A percentile compares a stretch with the other conserved stretches of the same genome.
Evolutionary conservation across 2,329 filamentous ascomycete species (phyloP).

Genomic region (Triangularia setosa): DNA sequence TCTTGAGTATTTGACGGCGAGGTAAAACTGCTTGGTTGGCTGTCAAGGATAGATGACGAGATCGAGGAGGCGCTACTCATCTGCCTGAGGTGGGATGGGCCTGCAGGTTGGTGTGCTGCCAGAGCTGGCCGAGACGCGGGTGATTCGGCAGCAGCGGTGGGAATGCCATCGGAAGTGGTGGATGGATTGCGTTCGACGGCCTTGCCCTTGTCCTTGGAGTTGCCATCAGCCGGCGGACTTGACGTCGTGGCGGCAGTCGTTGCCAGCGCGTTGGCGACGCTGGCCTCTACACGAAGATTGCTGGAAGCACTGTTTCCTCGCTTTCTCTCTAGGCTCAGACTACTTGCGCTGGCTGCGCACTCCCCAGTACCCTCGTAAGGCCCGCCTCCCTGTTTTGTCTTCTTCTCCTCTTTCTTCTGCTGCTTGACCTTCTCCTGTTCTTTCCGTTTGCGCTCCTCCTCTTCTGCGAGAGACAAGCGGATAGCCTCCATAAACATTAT

Average conservation of each 20-base stretch:
- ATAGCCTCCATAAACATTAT: slow-evolving; percentile 99
- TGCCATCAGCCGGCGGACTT: slow-evolving; percentile 35
- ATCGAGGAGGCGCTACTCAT: slow-evolving; percentile 85
- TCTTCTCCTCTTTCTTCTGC: slow-evolving; percentile 80
- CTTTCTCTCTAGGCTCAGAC: slow-evolving; percentile 58
- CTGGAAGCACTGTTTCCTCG: slow-evolving; percentile 58
- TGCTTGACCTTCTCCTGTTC: slow-evolving; percentile 78
- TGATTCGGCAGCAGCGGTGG: slow-evolving; percentile 25
- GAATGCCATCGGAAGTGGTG: slow-evolving; percentile 25
- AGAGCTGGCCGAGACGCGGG: slow-evolving; percentile 40
- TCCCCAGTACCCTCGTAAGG: slow-evolving; percentile 39
- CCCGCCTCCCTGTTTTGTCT: slow-evolving; percentile 39
- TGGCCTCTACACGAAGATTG: slow-evolving; percentile 55
- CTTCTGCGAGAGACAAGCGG: slow-evolving; percentile 79
- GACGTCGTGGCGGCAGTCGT: slow-evolving; percentile 34
- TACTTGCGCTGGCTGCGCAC: slow-evolving; percentile 58
- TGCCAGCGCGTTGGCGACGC: slow-evolving; percentile 42
- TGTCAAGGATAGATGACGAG: slow-evolving; percentile 64
- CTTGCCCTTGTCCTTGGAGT: slow-evolving; percentile 60
- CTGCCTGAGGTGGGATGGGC: slow-evolving; percentile 70
- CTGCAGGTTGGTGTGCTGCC: slow-evolving; percentile 49
- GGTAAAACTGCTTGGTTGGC: slow-evolving; percentile 51
- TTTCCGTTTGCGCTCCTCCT: slow-evolving; percentile 87
- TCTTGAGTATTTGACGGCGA: slow-evolving; percentile 38
- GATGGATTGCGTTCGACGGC: slow-evolving; percentile 54